A percentile compares a stretch with the other conserved stretches of the same genome.
phyloP scores from a whole-genome alignment of 176 grass and related monocot genomes.

The Neostapfia colusana region DNA sequence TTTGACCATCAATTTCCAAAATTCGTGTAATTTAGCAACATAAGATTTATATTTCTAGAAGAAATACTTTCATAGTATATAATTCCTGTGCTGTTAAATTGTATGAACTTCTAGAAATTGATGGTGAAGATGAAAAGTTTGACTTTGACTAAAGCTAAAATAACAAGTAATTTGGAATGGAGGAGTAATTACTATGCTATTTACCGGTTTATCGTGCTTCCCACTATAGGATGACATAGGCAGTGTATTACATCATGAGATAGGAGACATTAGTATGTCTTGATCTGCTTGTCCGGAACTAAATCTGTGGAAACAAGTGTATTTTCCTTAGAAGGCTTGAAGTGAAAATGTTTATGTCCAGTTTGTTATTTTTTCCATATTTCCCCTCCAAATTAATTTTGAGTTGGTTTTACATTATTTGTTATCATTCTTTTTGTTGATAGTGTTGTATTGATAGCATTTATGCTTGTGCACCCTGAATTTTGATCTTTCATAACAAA shows the following conservation, averaged over 20 bases:
- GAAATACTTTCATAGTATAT: too few relatives aligned
- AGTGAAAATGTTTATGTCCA: not conserved
- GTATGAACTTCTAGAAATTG: too few relatives aligned
- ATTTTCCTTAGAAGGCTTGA: not conserved
- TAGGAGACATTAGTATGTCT: not conserved
- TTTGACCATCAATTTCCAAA: not conserved
- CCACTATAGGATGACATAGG: not conserved
- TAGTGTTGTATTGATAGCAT: not conserved
- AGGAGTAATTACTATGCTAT: too few relatives aligned
- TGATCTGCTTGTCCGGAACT: too few relatives aligned
- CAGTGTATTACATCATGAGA: not conserved
- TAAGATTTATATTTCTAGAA: too few relatives aligned
- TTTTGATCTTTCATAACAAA: not conserved
- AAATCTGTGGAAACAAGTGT: not conserved
- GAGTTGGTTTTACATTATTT: not conserved
- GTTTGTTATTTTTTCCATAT: not conserved
- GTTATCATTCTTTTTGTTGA: conserved; percentile 1
- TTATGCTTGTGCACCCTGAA: not conserved
- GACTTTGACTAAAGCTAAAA: too few relatives aligned
- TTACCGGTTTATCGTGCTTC: not conserved
- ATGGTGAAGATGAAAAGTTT: too few relatives aligned
- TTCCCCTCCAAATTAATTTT: not conserved
- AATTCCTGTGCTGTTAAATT: too few relatives aligned
- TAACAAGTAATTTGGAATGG: too few relatives aligned
- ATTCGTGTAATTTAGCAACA: too few relatives aligned